These are phyloP conservation scores for Myxozyma neotropica DNA, from an alignment of 805 yeast species.

Conservation along the genomic window DNA sequence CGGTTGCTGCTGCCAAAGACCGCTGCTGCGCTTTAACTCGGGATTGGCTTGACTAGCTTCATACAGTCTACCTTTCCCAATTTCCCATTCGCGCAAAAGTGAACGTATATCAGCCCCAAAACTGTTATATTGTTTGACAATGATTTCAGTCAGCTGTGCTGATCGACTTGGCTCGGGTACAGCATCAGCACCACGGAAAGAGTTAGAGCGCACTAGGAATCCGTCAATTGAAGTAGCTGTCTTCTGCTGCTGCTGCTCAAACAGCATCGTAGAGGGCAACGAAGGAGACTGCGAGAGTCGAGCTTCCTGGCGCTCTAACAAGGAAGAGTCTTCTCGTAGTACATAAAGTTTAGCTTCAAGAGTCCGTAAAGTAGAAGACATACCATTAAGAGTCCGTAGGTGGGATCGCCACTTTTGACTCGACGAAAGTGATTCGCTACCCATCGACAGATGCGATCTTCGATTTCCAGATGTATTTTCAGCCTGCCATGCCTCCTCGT, in stretches of 20 bases:
- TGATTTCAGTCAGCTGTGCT: conserved; percentile 6
- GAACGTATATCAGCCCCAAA: conserved; percentile 28
- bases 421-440: neutral
- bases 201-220: conserved; percentile 15
- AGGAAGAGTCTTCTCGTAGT: conserved; percentile 28
- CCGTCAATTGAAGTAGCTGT: neutral
- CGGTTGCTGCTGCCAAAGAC: neutral
- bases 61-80: conserved; percentile 20
- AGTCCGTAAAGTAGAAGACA: conserved; percentile 29
- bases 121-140: conserved; percentile 29
- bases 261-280: neutral
- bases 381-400: conserved; percentile 18
- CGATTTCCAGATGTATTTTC: neutral
- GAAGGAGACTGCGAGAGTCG: neutral
- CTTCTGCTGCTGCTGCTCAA: neutral
- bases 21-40: neutral
- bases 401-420: conserved; percentile 24
- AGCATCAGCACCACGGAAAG: neutral
- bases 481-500: neutral
- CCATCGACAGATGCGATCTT: neutral
- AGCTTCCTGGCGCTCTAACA: conserved; percentile 15
- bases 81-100: conserved; percentile 31
- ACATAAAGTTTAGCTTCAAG: conserved; percentile 33
- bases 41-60: conserved; percentile 12
- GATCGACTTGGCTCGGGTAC: neutral